Percentiles rank a stretch among this genome's conserved stretches.
Evolutionary conservation across 352 stramenopile species (phyloP).

Genomic region (Phytopythium delawarense): DNA sequence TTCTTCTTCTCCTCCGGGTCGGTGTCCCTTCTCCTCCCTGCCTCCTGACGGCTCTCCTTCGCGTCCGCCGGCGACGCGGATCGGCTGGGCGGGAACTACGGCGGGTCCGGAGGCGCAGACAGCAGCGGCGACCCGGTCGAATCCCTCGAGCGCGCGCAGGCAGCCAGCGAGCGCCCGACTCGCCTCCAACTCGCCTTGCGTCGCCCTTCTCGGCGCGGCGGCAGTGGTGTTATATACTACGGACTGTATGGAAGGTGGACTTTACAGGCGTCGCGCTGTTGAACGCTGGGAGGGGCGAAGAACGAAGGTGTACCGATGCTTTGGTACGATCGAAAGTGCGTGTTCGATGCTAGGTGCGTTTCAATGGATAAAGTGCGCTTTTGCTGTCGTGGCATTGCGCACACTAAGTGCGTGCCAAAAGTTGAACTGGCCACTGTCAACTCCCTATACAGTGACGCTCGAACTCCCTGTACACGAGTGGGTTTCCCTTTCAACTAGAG

Average conservation of each 20-base stretch:
- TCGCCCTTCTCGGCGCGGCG: not conserved
- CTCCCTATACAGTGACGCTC: not conserved
- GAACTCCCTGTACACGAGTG: not conserved
- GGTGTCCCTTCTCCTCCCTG: conserved; percentile 7
- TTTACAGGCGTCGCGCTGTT: not conserved
- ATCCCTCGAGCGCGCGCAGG: not conserved
- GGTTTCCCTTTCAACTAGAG: not conserved
- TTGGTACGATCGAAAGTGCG: not conserved
- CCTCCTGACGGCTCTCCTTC: not conserved
- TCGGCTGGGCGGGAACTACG: not conserved
- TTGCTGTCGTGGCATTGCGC: not conserved
- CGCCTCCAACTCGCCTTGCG: not conserved
- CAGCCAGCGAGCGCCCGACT: not conserved
- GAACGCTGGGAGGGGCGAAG: not conserved
- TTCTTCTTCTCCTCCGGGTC: not conserved
- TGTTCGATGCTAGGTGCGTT: not conserved
- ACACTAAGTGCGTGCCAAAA: not conserved
- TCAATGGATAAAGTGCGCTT: not conserved
- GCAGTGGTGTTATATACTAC: not conserved
- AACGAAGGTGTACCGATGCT: not conserved
- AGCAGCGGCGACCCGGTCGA: not conserved
- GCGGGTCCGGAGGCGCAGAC: not conserved
- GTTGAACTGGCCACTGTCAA: not conserved
- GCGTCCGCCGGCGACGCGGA: not conserved
- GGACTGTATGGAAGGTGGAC: no score